Evolutionary conservation across 2,329 filamentous ascomycete genomes (phyloP).

Genomic region (Cytospora piceicola): DNA sequence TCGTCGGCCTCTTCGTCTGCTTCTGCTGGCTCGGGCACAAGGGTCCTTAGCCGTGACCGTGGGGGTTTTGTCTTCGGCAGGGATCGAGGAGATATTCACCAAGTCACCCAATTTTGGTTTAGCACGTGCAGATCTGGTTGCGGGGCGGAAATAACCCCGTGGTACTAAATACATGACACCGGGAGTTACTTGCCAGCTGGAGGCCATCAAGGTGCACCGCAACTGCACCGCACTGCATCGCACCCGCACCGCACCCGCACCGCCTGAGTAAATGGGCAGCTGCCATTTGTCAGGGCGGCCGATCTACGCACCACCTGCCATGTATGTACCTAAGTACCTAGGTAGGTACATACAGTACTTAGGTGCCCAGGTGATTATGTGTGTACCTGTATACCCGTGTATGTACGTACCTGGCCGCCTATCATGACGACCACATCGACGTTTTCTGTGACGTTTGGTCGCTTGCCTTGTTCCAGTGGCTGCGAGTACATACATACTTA

Average conservation of each 20-base stretch:
- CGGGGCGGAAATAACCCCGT: conserved; percentile 1
- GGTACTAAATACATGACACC: not conserved
- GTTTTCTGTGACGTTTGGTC: not conserved
- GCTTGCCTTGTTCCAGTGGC: not conserved
- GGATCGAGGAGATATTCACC: not conserved
- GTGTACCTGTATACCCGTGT: not conserved
- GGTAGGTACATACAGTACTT: not conserved
- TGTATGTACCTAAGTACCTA: not conserved
- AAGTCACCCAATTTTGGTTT: not conserved
- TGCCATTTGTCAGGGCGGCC: conserved; percentile 23
- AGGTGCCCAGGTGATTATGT: too few relatives aligned
- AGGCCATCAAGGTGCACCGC: not conserved
- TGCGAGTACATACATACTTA: too few relatives aligned
- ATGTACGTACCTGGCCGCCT: not conserved
- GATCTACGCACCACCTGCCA: not conserved
- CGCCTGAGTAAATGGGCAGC: conserved; percentile 18
- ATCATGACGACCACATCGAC: too few relatives aligned
- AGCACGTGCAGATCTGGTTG: conserved; percentile 13
- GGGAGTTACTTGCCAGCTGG: not conserved
- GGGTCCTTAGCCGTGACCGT: not conserved
- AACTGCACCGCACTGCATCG: too few relatives aligned
- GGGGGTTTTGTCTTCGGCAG: not conserved
- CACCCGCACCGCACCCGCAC: too few relatives aligned
- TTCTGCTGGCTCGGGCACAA: not conserved
- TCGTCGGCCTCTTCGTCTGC: not conserved